Percentiles rank a stretch among this genome's conserved stretches.
Evolutionary conservation across 805 yeast genomes (phyloP).

Genomic region (Pachysolen tannophilus): DNA sequence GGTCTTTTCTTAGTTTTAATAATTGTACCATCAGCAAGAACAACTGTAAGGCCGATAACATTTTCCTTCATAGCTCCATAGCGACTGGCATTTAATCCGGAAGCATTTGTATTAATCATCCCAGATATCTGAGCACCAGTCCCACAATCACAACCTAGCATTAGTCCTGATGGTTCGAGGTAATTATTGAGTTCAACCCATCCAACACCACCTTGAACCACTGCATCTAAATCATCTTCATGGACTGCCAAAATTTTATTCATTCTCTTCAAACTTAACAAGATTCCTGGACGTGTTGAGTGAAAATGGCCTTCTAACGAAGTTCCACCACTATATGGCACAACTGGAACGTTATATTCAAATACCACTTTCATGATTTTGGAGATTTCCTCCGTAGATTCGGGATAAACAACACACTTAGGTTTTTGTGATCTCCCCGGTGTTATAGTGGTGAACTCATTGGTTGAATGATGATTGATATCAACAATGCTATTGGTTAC

Average conservation of each 20-base stretch:
- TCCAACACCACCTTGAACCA: slow-evolving; percentile 38
- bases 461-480: neutral
- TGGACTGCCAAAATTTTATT: slow-evolving; percentile 27
- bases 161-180: slow-evolving; percentile 16
- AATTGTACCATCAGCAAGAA: slow-evolving; percentile 62
- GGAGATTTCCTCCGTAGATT: slow-evolving; percentile 29
- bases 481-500: neutral
- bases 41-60: slow-evolving; percentile 52
- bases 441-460: neutral
- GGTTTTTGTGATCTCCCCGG: slow-evolving; percentile 28
- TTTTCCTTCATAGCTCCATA: slow-evolving; percentile 67
- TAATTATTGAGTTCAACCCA: slow-evolving; percentile 36
- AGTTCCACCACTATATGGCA: slow-evolving; percentile 34
- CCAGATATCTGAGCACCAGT: slow-evolving; percentile 67
- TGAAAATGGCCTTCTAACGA: slow-evolving; percentile 36
- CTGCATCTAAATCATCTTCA: slow-evolving; percentile 34
- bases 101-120: slow-evolving; percentile 55
- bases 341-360: slow-evolving; percentile 30
- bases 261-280: slow-evolving; percentile 28
- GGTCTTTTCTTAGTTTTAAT: slow-evolving; percentile 59
- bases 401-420: slow-evolving; percentile 26
- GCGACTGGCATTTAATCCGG: slow-evolving; percentile 63
- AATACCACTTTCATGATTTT: slow-evolving; percentile 25
- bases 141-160: slow-evolving; percentile 36
- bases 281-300: slow-evolving; percentile 28